Evolutionary conservation across 2,329 filamentous ascomycete species (phyloP).

Genomic region (Leptographium galeiforme): DNA sequence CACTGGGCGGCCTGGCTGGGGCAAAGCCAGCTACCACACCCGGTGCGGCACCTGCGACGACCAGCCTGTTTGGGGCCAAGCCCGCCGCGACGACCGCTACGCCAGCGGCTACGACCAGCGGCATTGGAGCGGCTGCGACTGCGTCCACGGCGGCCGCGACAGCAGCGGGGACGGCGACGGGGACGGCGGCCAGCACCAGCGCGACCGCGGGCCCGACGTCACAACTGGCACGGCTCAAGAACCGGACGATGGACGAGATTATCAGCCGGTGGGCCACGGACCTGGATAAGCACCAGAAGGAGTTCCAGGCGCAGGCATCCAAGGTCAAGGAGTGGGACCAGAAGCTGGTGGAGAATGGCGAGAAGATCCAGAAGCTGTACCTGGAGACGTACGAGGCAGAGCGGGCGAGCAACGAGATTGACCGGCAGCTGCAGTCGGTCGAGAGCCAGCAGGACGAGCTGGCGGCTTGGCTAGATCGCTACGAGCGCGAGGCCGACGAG

Average conservation of each 20-base stretch:
- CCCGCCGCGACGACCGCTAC: conserved; percentile 11
- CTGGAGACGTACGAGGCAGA: conserved; percentile 87
- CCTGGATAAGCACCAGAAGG: conserved; percentile 89
- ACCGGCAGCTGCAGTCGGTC: conserved; percentile 77
- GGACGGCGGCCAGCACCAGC: conserved; percentile 19
- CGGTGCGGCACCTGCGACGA: not conserved
- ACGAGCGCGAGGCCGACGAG: conserved; percentile 82
- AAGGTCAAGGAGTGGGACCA: conserved; percentile 87
- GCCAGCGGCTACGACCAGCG: conserved; percentile 13
- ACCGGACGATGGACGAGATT: conserved; percentile 98
- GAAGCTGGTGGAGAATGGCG: conserved; percentile 81
- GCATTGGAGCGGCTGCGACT: conserved; percentile 8
- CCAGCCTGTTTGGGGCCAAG: conserved; percentile 11
- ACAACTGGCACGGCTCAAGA: conserved; percentile 80
- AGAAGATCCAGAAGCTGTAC: conserved; percentile 90
- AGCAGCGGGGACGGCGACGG: not conserved
- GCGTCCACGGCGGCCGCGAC: conserved; percentile 8
- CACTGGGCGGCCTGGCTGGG: conserved; percentile 8
- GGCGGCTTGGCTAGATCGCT: conserved; percentile 74
- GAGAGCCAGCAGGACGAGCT: conserved; percentile 91
- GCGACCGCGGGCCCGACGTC: conserved; percentile 74
- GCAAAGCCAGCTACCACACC: not conserved
- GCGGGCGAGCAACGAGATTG: conserved; percentile 82
- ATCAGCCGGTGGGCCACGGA: conserved; percentile 95
- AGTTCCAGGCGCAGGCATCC: conserved; percentile 81